phyloP scores from a whole-genome alignment of 257 asterid genomes.

The Plantago ovata region DNA sequence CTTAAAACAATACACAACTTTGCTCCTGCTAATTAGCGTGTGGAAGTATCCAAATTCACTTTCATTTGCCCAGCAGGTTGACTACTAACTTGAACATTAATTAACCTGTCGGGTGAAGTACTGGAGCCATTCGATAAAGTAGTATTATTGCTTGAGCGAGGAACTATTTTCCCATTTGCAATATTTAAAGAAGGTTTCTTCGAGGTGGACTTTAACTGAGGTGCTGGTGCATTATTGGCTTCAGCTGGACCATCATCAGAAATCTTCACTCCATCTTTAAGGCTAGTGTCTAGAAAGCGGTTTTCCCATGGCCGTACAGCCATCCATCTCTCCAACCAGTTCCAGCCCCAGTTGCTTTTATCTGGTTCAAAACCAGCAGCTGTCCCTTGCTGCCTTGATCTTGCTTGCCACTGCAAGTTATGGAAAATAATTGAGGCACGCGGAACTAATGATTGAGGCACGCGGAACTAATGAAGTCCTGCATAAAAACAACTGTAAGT shows the following conservation, averaged over 20 bases:
- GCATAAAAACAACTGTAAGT: no score
- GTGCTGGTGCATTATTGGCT: slow-evolving; percentile 36
- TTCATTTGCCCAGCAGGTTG: no score
- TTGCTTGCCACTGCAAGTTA: slow-evolving; percentile 94
- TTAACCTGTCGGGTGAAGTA: slow-evolving; percentile 53
- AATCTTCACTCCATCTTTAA: slow-evolving; percentile 63
- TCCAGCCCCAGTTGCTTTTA: slow-evolving; percentile 96
- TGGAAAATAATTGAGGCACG: slow-evolving; percentile 16
- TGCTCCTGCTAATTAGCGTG: no score
- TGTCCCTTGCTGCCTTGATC: slow-evolving; percentile 62
- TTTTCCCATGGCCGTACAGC: slow-evolving; percentile 99
- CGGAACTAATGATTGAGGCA: no score
- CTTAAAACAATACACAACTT: no score
- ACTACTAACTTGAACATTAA: slow-evolving; percentile 53
- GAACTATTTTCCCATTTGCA: slow-evolving; percentile 45
- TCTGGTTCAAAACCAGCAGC: slow-evolving; percentile 78
- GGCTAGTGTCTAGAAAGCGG: slow-evolving; percentile 72
- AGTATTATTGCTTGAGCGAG: slow-evolving; percentile 46
- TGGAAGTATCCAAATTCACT: no score
- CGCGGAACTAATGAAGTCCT: slow-evolving; percentile 3
- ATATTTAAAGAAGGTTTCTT: slow-evolving; percentile 42
- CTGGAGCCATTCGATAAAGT: slow-evolving; percentile 51
- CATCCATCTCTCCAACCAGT: slow-evolving; percentile 99
- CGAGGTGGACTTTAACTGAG: slow-evolving; percentile 37
- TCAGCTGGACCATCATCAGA: slow-evolving; percentile 48